Conservation (phyloP, 1,284 basidiomycete genomes). For the Singerocomus rubriflavus region DNA sequence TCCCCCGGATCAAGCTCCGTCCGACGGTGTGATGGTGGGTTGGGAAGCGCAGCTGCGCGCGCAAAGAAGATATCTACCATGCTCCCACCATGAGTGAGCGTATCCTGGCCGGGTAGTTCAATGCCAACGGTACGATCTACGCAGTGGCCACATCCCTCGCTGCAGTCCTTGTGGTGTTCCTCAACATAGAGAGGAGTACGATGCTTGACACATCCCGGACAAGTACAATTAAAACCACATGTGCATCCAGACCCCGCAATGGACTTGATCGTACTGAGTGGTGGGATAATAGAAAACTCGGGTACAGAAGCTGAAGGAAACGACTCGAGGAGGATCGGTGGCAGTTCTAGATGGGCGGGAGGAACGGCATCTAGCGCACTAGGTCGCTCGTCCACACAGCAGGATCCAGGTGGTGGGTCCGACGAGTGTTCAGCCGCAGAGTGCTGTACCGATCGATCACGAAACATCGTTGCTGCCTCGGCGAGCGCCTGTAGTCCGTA, state of each 20-base stretch:
- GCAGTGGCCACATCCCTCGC: conserved; percentile 62
- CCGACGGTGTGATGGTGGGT: conserved; percentile 46
- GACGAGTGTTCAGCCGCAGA: conserved; percentile 7
- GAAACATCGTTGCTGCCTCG: conserved; percentile 47
- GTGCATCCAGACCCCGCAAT: conserved; percentile 64
- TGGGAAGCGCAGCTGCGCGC: conserved; percentile 57
- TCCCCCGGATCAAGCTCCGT: conserved; percentile 48
- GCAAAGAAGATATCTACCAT: conserved; percentile 63
- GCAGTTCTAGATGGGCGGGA: conserved; percentile 23
- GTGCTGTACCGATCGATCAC: conserved; percentile 4
- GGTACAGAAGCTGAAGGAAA: conserved; percentile 31
- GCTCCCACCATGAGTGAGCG: conserved; percentile 22
- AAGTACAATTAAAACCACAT: conserved; percentile 66
- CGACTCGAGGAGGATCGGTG: conserved; percentile 24
- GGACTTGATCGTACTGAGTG: conserved; percentile 52
- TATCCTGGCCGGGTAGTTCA: conserved; percentile 37
- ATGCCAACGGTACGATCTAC: conserved; percentile 50
- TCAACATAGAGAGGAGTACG: conserved; percentile 49
- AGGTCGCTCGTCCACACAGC: conserved; percentile 13
- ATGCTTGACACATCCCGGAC: conserved; percentile 70
- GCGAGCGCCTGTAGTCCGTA: conserved; percentile 48
- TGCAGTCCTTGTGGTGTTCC: conserved; percentile 48
- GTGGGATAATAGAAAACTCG: conserved; percentile 54
- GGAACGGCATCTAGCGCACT: not conserved
- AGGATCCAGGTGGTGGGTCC: conserved; percentile 6